Evolutionary conservation across 192 early-diverging fungal species (phyloP).

Genomic region (Dissophora ornata): DNA sequence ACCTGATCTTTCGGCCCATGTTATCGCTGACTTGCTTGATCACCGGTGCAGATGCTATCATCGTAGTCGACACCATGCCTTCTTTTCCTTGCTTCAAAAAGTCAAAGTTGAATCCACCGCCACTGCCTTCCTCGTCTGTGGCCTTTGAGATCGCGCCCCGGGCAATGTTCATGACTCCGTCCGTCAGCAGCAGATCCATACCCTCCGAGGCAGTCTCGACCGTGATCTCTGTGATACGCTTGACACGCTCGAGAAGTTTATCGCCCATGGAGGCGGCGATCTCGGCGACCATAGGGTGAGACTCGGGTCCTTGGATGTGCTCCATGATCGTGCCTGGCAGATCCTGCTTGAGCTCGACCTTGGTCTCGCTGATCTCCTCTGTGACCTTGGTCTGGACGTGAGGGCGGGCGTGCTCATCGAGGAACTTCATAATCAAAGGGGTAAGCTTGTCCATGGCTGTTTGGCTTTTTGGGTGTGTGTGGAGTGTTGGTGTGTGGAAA

Average conservation of each 20-base stretch:
- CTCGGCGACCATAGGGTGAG: constrained; percentile 27
- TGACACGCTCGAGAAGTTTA: constrained; percentile 33
- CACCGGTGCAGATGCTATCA: constrained; percentile 35
- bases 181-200: constrained; percentile 48
- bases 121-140: constrained; percentile 24
- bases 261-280: constrained; percentile 24
- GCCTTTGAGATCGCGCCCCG: constrained; percentile 17
- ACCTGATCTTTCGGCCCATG: constrained; percentile 40
- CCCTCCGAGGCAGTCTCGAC: constrained; percentile 48
- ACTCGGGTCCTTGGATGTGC: constrained; percentile 13
- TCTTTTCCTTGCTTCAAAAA: constrained; percentile 41
- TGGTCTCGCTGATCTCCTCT: constrained; percentile 47
- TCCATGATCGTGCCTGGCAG: constrained; percentile 36
- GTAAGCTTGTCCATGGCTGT: constrained; percentile 32
- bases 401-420: constrained; percentile 46
- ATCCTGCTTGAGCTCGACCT: constrained; percentile 49
- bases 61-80: constrained; percentile 41
- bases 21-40: constrained; percentile 49
- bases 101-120: constrained; percentile 41
- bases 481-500: background rate
- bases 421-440: constrained; percentile 34
- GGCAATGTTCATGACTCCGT: constrained; percentile 53
- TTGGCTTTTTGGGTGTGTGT: too few species aligned
- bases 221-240: constrained; percentile 15
- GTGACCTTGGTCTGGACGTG: constrained; percentile 43